Evolutionary conservation across 257 asterid genomes (phyloP).

Genomic region (Schizonepeta tenuifolia): DNA sequence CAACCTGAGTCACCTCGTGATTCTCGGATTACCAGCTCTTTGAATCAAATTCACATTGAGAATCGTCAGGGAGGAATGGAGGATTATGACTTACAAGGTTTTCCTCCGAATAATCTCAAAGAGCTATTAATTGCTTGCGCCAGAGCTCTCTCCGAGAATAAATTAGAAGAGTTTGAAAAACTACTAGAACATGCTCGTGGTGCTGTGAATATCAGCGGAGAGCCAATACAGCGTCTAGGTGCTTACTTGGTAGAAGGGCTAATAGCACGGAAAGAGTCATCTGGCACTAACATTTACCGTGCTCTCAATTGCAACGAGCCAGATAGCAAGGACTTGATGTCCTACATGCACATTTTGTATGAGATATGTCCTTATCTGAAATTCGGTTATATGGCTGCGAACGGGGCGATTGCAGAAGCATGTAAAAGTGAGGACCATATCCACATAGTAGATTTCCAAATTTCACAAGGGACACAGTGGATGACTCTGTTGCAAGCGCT

Average conservation of each 20-base stretch:
- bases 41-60: constrained; percentile 37
- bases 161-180: constrained; percentile 48
- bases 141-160: constrained; percentile 65
- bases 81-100: constrained; percentile 39
- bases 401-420: constrained; percentile 93
- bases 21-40: constrained; percentile 37
- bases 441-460: constrained; percentile 89
- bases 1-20: constrained; percentile 44
- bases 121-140: constrained; percentile 75
- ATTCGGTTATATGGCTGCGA: constrained; percentile 96
- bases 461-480: constrained; percentile 97
- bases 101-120: constrained; percentile 65
- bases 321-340: constrained; percentile 64
- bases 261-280: constrained; percentile 75
- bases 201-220: constrained; percentile 77
- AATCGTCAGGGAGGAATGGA: constrained; percentile 40
- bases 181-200: constrained; percentile 57
- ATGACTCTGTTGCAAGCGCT: constrained; percentile 89
- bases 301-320: constrained; percentile 82
- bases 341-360: constrained; percentile 83
- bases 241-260: constrained; percentile 93
- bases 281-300: constrained; percentile 79
- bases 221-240: constrained; percentile 92
- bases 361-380: constrained; percentile 91
- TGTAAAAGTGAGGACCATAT: constrained; percentile 76